Conservation (phyloP, 176 grass and related monocot species). For the Canna indica region DNA sequence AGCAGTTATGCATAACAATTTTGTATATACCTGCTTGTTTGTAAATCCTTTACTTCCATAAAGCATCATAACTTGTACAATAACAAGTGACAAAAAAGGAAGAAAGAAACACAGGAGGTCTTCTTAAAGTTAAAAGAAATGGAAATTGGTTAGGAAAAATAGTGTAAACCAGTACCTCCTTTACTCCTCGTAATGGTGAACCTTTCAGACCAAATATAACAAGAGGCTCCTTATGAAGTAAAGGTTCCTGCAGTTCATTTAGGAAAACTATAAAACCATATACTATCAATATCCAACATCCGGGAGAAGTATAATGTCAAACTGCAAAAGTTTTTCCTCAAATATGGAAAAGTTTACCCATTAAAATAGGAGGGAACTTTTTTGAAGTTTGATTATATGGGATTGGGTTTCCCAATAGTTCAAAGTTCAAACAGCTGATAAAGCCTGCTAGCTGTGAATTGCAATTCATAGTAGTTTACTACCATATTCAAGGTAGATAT, state of each 20-base stretch:
- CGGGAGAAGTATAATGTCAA: not conserved
- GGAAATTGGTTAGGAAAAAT: not conserved
- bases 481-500: not conserved
- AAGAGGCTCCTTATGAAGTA: slow-evolving; percentile 14
- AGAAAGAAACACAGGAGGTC: not conserved
- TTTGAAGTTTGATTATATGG: not conserved
- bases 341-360: not conserved
- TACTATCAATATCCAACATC: not conserved
- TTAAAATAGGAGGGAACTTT: not conserved
- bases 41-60: not conserved
- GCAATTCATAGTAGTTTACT: not conserved
- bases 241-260: slow-evolving; percentile 4
- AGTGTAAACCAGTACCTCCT: slow-evolving; percentile 1
- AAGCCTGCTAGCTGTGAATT: not conserved
- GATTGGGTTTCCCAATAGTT: not conserved
- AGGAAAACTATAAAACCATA: not conserved
- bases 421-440: not conserved
- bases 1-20: not conserved
- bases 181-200: slow-evolving; percentile 17
- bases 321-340: not conserved
- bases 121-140: not conserved
- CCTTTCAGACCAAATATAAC: slow-evolving; percentile 21
- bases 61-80: not conserved
- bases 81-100: no score
- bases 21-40: not conserved